A percentile compares a stretch with the other conserved stretches of the same genome.
These are phyloP conservation scores for Scheffersomyces lignosus DNA, from an alignment of 805 yeast genomes.

Conservation along the genomic window DNA sequence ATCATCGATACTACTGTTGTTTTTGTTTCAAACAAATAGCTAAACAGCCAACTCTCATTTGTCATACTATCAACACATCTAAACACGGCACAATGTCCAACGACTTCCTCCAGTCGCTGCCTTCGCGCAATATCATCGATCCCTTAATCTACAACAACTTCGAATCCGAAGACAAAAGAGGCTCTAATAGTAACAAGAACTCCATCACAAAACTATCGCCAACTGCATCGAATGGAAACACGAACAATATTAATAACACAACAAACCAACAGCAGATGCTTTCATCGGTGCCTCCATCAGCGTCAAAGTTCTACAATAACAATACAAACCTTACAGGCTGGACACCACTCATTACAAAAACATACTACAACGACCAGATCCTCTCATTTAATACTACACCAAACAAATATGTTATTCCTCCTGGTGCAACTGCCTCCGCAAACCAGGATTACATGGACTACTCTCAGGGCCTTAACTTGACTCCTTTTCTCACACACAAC, in stretches of 20 bases:
- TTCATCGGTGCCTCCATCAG: conserved; percentile 20
- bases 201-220: not conserved
- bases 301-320: conserved; percentile 17
- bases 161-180: not conserved
- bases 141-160: conserved; percentile 28
- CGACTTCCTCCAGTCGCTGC: conserved; percentile 35
- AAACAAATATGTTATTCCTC: conserved; percentile 23
- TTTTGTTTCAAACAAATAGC: too few relatives aligned
- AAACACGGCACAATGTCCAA: conserved; percentile 28
- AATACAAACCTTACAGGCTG: conserved; percentile 32
- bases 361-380: conserved; percentile 34
- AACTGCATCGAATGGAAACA: conserved; percentile 1
- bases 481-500: conserved; percentile 42
- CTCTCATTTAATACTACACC: conserved; percentile 39
- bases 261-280: conserved; percentile 2
- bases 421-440: conserved; percentile 10
- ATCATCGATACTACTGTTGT: too few relatives aligned
- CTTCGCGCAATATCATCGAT: conserved; percentile 32
- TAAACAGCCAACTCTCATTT: too few relatives aligned
- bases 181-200: not conserved
- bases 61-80: too few relatives aligned
- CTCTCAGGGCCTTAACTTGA: conserved; percentile 37
- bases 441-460: conserved; percentile 24
- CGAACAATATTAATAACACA: conserved; percentile 1
- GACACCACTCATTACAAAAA: conserved; percentile 44